Percentiles rank a stretch among this genome's conserved stretches.
phyloP scores from a whole-genome alignment of 352 stramenopile species.

The Globisporangium paroecandrum region DNA sequence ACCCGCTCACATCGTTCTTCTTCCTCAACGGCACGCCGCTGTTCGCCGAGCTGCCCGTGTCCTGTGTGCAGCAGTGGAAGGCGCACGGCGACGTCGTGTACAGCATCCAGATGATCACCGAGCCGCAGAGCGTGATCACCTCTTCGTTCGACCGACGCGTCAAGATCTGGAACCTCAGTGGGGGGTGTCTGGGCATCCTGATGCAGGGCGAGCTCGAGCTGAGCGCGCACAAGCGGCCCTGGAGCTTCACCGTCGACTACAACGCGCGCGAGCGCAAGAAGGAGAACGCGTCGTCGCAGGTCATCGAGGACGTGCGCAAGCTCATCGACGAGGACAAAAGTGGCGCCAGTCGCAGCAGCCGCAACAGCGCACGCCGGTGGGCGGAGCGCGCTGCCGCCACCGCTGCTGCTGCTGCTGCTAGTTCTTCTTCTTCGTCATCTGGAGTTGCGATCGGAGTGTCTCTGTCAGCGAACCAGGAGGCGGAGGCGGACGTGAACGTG shows the following conservation, averaged over 20 bases:
- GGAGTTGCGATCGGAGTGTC: background rate
- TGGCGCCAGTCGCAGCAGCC: slow-evolving; percentile 7
- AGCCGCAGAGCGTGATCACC: slow-evolving; percentile 67
- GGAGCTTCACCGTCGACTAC: slow-evolving; percentile 76
- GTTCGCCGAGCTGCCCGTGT: slow-evolving; percentile 25
- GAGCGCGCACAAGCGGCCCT: slow-evolving; percentile 30
- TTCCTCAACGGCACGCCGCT: slow-evolving; percentile 53
- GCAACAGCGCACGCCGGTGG: slow-evolving; percentile 8
- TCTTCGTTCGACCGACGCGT: slow-evolving; percentile 78
- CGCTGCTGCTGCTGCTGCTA: slow-evolving; percentile 6
- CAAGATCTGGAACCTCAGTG: slow-evolving; percentile 63
- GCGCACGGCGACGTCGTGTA: slow-evolving; percentile 77
- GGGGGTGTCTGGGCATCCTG: slow-evolving; percentile 67
- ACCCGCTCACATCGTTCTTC: slow-evolving; percentile 58
- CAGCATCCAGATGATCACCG: slow-evolving; percentile 66
- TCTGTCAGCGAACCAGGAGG: slow-evolving; percentile 11
- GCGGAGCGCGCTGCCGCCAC: slow-evolving; percentile 21
- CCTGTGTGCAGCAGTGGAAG: slow-evolving; percentile 57
- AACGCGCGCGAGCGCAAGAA: slow-evolving; percentile 66
- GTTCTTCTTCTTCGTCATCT: slow-evolving; percentile 9
- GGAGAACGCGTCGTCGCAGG: slow-evolving; percentile 43
- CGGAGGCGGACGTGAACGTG: slow-evolving; percentile 20
- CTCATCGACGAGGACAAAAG: slow-evolving; percentile 22
- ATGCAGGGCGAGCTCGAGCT: slow-evolving; percentile 68
- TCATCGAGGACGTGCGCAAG: slow-evolving; percentile 60